Conservation (phyloP, 2,329 filamentous ascomycete genomes). For the Diplocarpon rosae region DNA sequence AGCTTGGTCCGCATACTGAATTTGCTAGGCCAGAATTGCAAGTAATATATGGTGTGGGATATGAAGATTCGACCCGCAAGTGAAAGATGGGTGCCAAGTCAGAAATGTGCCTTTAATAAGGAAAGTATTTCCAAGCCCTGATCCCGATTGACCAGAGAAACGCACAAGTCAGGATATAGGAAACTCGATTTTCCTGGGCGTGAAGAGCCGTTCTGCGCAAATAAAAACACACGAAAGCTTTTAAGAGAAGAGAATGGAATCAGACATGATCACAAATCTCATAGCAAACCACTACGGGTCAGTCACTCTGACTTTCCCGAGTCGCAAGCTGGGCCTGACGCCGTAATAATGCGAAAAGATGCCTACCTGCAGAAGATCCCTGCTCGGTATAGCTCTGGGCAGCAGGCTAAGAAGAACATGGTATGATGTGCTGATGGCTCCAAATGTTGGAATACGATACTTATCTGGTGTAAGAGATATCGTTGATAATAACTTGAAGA, state of each 20-base stretch:
- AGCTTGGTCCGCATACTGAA: background rate
- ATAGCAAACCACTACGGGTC: slow-evolving; percentile 5
- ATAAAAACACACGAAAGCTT: too few relatives aligned
- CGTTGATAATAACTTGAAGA: too few relatives aligned
- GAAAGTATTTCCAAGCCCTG: too few relatives aligned
- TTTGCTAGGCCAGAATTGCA: background rate
- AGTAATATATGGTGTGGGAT: background rate
- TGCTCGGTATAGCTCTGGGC: background rate
- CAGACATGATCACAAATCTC: background rate
- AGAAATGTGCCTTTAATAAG: too few relatives aligned
- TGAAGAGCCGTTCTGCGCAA: too few relatives aligned
- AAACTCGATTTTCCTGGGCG: too few relatives aligned
- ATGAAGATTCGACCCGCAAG: background rate
- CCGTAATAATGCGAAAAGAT: background rate
- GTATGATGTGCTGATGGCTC: background rate
- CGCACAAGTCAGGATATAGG: too few relatives aligned
- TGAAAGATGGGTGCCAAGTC: too few relatives aligned
- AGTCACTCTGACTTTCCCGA: slow-evolving; percentile 6
- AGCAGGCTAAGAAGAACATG: background rate
- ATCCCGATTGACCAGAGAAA: too few relatives aligned
- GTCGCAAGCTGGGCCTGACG: background rate
- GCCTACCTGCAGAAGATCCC: slow-evolving; percentile 1
- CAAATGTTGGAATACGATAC: background rate
- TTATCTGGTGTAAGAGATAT: too few relatives aligned
- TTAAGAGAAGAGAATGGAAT: background rate